These are phyloP conservation scores for Fusarium udum DNA, from an alignment of 2,329 filamentous ascomycete species.

Conservation along the genomic window DNA sequence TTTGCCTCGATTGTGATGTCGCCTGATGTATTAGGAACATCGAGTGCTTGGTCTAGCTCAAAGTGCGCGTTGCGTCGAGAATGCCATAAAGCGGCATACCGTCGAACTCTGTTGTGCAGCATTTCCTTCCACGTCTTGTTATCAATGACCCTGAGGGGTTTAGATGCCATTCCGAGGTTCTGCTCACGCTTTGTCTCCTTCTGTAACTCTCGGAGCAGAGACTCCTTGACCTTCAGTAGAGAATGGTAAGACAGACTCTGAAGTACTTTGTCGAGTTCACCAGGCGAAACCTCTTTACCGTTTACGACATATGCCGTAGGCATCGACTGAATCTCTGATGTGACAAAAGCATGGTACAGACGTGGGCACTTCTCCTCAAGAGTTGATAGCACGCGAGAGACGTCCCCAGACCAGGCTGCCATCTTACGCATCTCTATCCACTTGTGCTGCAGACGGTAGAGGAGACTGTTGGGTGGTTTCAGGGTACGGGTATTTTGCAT, in stretches of 20 bases:
- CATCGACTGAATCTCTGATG: constrained; percentile 45
- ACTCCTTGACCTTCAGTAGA: constrained; percentile 41
- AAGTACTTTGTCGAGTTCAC: constrained; percentile 45
- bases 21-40: neutral
- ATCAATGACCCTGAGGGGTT: constrained; percentile 1
- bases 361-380: constrained; percentile 54
- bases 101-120: constrained; percentile 33
- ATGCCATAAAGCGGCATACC: constrained; percentile 36
- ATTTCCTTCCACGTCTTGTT: constrained; percentile 29
- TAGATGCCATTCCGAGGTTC: constrained; percentile 12
- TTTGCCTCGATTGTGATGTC: constrained; percentile 7
- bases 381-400: constrained; percentile 51
- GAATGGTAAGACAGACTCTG: constrained; percentile 45
- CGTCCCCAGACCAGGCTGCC: constrained; percentile 59
- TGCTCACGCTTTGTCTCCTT: constrained; percentile 33
- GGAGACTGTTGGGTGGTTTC: constrained; percentile 49
- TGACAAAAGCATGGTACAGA: constrained; percentile 53
- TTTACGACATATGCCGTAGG: constrained; percentile 40
- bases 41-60: neutral
- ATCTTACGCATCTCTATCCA: constrained; percentile 61
- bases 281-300: constrained; percentile 39
- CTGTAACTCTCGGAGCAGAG: constrained; percentile 29
- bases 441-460: constrained; percentile 59
- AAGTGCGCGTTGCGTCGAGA: constrained; percentile 23
- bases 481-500: constrained; percentile 49